Percentiles rank a stretch among this genome's conserved stretches.
Evolutionary conservation across 805 yeast genomes (phyloP).

Genomic region (Metschnikowia cerradonensis): DNA sequence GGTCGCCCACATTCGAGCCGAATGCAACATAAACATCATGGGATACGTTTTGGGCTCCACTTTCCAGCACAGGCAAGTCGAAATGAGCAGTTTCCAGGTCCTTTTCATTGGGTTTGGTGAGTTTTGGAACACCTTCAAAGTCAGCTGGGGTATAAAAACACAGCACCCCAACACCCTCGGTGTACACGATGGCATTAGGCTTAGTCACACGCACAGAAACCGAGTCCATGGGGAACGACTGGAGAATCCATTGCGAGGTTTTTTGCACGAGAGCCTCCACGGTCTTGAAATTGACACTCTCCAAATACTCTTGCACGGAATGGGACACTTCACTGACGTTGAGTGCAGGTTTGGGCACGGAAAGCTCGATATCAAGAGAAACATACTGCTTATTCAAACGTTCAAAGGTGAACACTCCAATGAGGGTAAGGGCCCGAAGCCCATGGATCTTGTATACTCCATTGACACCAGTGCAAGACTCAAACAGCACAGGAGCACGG

Average conservation of each 20-base stretch:
- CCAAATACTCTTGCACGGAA: conserved; percentile 55
- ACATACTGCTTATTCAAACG: conserved; percentile 78
- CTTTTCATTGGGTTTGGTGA: conserved; percentile 10
- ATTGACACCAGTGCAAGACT: conserved; percentile 6
- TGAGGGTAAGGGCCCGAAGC: conserved; percentile 64
- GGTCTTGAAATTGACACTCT: conserved; percentile 77
- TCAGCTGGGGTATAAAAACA: conserved; percentile 47
- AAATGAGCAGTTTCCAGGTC: conserved; percentile 16
- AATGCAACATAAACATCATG: conserved; percentile 76
- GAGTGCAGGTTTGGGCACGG: conserved; percentile 20
- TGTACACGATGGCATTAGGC: conserved; percentile 82
- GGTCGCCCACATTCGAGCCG: conserved; percentile 84
- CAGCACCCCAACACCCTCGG: conserved; percentile 88
- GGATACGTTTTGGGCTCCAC: not conserved
- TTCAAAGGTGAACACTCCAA: conserved; percentile 93
- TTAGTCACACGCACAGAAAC: conserved; percentile 67
- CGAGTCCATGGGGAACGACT: conserved; percentile 28
- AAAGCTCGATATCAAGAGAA: conserved; percentile 45
- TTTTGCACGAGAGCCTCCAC: conserved; percentile 86
- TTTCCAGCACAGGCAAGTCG: conserved; percentile 28
- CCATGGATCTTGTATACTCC: conserved; percentile 41
- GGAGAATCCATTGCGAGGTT: conserved; percentile 57
- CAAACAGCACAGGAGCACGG: conserved; percentile 37
- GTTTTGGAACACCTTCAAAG: conserved; percentile 25
- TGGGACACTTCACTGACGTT: conserved; percentile 26